Conservation (phyloP, 495 filamentous ascomycete genomes). For the Aspergillus indologenus region DNA sequence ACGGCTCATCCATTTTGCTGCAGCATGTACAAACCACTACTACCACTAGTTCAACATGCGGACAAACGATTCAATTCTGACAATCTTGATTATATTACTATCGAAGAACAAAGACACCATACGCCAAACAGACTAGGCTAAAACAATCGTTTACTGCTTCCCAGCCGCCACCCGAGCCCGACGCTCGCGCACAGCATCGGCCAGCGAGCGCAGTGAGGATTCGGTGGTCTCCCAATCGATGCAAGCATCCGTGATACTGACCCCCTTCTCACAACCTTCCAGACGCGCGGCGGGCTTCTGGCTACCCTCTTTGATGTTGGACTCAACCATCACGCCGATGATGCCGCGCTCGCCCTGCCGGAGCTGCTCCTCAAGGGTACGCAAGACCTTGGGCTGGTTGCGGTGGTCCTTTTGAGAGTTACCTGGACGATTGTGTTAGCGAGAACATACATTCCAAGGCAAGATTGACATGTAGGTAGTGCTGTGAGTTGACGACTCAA, state of each 20-base stretch:
- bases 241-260: slow-evolving; percentile 88
- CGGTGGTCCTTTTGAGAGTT: slow-evolving; percentile 50
- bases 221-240: slow-evolving; percentile 81
- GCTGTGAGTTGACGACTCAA: no score
- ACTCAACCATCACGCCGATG: slow-evolving; percentile 90
- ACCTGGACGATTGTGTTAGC: slow-evolving; percentile 1
- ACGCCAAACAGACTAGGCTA: not conserved
- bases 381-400: slow-evolving; percentile 84
- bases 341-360: slow-evolving; percentile 75
- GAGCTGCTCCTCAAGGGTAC: slow-evolving; percentile 69
- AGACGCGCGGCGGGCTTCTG: slow-evolving; percentile 80
- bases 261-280: slow-evolving; percentile 71
- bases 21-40: no score
- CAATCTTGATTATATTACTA: not conserved
- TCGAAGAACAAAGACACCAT: not conserved
- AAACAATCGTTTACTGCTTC: slow-evolving; percentile 7
- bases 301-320: slow-evolving; percentile 80
- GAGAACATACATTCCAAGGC: not conserved
- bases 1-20: no score
- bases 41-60: no score
- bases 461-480: no score
- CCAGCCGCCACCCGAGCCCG: slow-evolving; percentile 4
- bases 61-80: not conserved
- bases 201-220: slow-evolving; percentile 6
- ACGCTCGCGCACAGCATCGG: slow-evolving; percentile 6